A percentile compares a stretch with the other conserved stretches of the same genome.
Evolutionary conservation across 177 flowering plant genomes (phyloP).

Genomic region (Vitis hybrid): DNA sequence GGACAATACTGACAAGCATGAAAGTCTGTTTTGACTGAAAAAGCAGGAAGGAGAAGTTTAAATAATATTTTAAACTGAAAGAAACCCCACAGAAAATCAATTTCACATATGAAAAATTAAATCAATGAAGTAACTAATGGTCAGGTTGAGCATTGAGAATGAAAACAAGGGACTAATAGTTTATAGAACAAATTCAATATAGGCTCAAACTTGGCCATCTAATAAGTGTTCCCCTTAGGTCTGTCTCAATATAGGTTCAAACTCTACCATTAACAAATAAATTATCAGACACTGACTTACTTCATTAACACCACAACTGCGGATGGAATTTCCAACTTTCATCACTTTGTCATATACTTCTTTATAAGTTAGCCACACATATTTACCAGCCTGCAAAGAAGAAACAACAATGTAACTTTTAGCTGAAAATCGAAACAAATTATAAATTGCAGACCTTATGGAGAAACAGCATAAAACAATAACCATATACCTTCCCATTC

Average conservation of each 20-base stretch:
- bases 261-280: background rate
- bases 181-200: background rate
- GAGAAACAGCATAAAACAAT: no score
- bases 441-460: background rate
- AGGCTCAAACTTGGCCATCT: background rate
- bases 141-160: background rate
- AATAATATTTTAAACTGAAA: no score
- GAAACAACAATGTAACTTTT: background rate
- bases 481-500: conserved; percentile 59
- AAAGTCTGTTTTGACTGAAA: no score
- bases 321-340: conserved; percentile 71
- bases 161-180: background rate
- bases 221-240: background rate
- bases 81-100: background rate
- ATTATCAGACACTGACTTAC: conserved; percentile 32
- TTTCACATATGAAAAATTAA: background rate
- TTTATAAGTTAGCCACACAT: conserved; percentile 85
- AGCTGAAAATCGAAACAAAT: background rate
- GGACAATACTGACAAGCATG: no score
- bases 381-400: conserved; percentile 69
- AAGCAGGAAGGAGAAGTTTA: no score
- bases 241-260: background rate
- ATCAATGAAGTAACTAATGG: background rate
- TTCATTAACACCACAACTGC: conserved; percentile 67
- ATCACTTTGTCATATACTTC: conserved; percentile 75